Base-by-base conservation (phyloP, 2,329 filamentous ascomycete genomes). In the Amphichorda felina region DNA sequence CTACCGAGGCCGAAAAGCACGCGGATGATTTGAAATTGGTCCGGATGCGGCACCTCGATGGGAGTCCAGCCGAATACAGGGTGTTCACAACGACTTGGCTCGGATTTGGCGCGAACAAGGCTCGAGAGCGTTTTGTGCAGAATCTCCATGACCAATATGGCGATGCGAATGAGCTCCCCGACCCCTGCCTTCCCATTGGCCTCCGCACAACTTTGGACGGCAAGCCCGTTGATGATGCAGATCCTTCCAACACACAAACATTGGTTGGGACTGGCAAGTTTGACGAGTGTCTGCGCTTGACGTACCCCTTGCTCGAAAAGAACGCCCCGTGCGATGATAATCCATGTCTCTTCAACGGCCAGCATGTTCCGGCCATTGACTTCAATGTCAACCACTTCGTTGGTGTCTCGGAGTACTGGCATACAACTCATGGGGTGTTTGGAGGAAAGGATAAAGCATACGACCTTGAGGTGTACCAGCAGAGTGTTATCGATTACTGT, bases 341-440 rank as follows among this genome's bases (percentile, higher is more conserved):
- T 18, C 91, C 93, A 0, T 98, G 91, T 56, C 64, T 98, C 24
- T 67, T 98, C 27, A 85, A 95, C 47, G 88, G 91, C 1, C 78
- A 89, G 43, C 87, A 96, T 52, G 87, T 91, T 1, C 91, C 91
- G 2, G 84, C 86, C 4, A 95, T 98, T 43, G 91, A 98, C 54
- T 98, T 96, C 50, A 81, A 91, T 42, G 79, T 96, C 25, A 98
- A 98, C 49, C 93, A 95, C 55, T 98, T 98, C 50, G 80, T 98
- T 19, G 91, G 91, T 9, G 89, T 98, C 4, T 96, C 89, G 1
- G 91, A 98, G 53, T 98, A 94, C 59, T 98, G 91, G 89, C 91
- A 98, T 56, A 94, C 89, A 0, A 98, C 91, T 0, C 91, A 98
- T 48, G 87, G 91, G 37, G 80, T 96, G 2, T 96, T 98, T 47